phyloP scores from a whole-genome alignment of 192 early-diverging fungal genomes.

The Endogone sp. region DNA sequence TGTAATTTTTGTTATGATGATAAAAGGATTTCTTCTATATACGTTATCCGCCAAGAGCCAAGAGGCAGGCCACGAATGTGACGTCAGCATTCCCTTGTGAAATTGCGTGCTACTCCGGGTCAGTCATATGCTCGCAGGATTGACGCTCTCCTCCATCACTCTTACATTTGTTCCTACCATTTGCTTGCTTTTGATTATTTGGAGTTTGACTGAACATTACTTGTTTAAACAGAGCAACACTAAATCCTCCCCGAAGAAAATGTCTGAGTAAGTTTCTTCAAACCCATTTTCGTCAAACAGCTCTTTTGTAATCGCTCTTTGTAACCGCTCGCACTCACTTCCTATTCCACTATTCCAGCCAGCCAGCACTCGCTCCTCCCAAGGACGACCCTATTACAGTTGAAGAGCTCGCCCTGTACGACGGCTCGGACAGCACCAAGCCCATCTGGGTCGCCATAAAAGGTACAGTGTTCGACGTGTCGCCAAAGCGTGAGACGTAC shows the following conservation, averaged over 20 bases:
- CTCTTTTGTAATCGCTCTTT: no score
- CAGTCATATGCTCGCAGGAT: neutral
- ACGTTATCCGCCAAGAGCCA: no score
- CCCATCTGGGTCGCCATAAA: slow-evolving; percentile 85
- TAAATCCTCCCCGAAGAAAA: neutral
- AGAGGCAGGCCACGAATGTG: no score
- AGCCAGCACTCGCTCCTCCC: slow-evolving; percentile 14
- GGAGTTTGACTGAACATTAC: neutral
- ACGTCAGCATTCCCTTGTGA: no score
- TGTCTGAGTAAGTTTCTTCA: neutral
- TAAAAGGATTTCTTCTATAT: no score
- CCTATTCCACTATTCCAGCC: neutral
- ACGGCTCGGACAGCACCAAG: slow-evolving; percentile 50
- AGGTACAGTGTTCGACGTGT: slow-evolving; percentile 78
- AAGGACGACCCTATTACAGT: slow-evolving; percentile 42
- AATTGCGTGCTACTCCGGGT: no score
- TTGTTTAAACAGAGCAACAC: neutral
- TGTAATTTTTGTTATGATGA: no score
- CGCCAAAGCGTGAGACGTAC: slow-evolving; percentile 59
- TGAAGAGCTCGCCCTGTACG: slow-evolving; percentile 54
- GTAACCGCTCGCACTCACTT: no score
- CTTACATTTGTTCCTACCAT: no score
- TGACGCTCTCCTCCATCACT: neutral
- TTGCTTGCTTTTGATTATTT: no score
- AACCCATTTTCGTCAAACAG: no score